A percentile compares a stretch with the other conserved stretches of the same genome.
These are phyloP conservation scores for Pichia heedii DNA, from an alignment of 805 yeast genomes.

Conservation along the genomic window DNA sequence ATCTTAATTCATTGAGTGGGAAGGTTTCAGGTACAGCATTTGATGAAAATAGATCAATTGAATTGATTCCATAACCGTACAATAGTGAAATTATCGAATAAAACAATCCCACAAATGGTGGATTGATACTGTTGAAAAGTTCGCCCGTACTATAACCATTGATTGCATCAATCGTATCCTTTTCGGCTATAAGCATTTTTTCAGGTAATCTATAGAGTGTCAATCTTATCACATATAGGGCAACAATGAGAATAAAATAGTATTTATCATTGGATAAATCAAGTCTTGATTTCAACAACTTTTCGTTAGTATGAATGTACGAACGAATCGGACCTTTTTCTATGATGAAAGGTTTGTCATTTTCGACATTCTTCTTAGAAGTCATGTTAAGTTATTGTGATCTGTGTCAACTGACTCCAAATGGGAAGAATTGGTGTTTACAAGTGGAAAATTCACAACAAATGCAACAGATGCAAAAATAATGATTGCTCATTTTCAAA, in stretches of 20 bases:
- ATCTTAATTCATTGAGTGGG: slow-evolving; percentile 48
- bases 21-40: slow-evolving; percentile 28
- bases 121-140: slow-evolving; percentile 69
- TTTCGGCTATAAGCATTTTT: slow-evolving; percentile 86
- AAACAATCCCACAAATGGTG: slow-evolving; percentile 70
- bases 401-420: too few species aligned
- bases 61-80: slow-evolving; percentile 38
- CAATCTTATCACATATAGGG: slow-evolving; percentile 43
- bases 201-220: slow-evolving; percentile 51
- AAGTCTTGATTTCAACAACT: background rate
- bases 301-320: slow-evolving; percentile 1
- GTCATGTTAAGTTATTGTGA: too few species aligned
- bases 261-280: slow-evolving; percentile 8
- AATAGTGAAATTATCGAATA: slow-evolving; percentile 51
- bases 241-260: slow-evolving; percentile 11
- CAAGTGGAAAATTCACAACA: too few species aligned
- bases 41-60: slow-evolving; percentile 19
- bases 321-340: slow-evolving; percentile 7
- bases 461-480: too few species aligned
- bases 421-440: too few species aligned
- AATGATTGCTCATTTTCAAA: too few species aligned
- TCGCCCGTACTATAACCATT: slow-evolving; percentile 60
- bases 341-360: too few species aligned
- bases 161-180: slow-evolving; percentile 42
- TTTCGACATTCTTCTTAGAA: too few species aligned